Evolutionary conservation across 2,329 filamentous ascomycete species (phyloP), one percentile per base, ranked within the genome.

Genomic region (Colletotrichum sp.): DNA sequence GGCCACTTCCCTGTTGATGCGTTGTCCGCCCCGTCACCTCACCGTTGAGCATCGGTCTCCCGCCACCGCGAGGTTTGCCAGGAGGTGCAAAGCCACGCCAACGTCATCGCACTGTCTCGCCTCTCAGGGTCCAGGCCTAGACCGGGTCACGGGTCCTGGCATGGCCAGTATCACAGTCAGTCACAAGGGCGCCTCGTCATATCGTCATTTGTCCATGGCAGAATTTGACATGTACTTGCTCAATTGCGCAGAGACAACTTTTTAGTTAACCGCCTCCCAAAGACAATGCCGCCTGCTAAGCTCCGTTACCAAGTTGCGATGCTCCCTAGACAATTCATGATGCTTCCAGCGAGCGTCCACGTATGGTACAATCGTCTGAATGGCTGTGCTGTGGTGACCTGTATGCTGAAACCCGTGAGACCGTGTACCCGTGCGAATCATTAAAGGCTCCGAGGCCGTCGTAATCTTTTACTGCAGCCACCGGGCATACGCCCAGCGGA

Each of bases 401-500:
- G 66, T 65, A 70, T 76, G 65, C 71, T 66, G 73, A 74, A 72
- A 70, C 64, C 69, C 58, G 24, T 64, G 52, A 73, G 73, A 61
- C 64, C 73, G 43, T 73, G 56, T 73, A 73, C 63, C 64, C 73
- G 68, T 73, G 69, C 58, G 70, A 75, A 73, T 73, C 73, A 58
- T 73, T 75, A 74, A 69, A 63, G 62, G 56, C 55, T 28, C 64
- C 61, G 21, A 66, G 28, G n/a, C 65, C 55, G 21, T 28, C 48
- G 38, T 68, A 10, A 12, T 24, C 55, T 32, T 38, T 74, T 48
- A 87, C 73, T 81, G 85, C 68, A 95, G 82, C 94, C 94, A 98
- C 82, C 93, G 93, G 3, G 91, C 91, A 87, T 98, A 98, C 5
- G 94, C 94, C 96, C 97, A 98, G 77, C 95, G 90, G 79, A 98